Conservation (phyloP, 2,329 filamentous ascomycete species). For the Trichothecium roseum region DNA sequence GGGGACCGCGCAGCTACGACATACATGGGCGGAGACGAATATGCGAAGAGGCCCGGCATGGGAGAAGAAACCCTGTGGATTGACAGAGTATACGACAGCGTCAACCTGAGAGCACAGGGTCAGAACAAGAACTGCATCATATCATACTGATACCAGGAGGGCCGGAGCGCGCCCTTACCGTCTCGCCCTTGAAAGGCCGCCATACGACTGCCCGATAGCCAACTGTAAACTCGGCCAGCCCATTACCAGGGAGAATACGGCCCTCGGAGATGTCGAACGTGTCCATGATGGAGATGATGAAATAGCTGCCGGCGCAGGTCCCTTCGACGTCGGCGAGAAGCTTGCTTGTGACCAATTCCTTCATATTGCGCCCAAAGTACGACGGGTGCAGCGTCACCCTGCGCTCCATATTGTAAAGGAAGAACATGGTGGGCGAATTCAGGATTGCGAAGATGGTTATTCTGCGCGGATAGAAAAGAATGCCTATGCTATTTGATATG, state of each 20-base stretch:
- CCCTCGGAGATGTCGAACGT: conserved; percentile 91
- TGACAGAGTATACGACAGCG: conserved; percentile 84
- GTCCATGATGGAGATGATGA: conserved; percentile 97
- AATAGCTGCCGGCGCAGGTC: conserved; percentile 89
- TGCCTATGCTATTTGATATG: too few species aligned
- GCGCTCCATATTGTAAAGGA: conserved; percentile 93
- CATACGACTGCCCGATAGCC: conserved; percentile 93
- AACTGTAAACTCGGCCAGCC: conserved; percentile 88
- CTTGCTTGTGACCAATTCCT: conserved; percentile 80
- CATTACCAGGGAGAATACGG: conserved; percentile 82
- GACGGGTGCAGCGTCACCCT: conserved; percentile 92
- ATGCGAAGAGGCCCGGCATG: conserved; percentile 68
- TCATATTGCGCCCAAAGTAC: conserved; percentile 91
- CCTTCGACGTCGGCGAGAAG: conserved; percentile 91
- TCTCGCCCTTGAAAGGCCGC: conserved; percentile 96
- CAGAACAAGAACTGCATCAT: conserved; percentile 14
- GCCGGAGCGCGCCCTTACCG: conserved; percentile 47
- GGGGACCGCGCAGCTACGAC: conserved; percentile 20
- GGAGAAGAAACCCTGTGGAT: conserved; percentile 84
- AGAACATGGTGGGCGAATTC: conserved; percentile 63
- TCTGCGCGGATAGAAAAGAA: not conserved
- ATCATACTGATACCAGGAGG: conserved; percentile 1
- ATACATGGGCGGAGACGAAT: conserved; percentile 75
- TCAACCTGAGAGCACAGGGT: conserved; percentile 58
- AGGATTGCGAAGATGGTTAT: not conserved